These are phyloP conservation scores for Erythrophleum ivorense DNA, from an alignment of 331 rosid species.

Conservation along the genomic window DNA sequence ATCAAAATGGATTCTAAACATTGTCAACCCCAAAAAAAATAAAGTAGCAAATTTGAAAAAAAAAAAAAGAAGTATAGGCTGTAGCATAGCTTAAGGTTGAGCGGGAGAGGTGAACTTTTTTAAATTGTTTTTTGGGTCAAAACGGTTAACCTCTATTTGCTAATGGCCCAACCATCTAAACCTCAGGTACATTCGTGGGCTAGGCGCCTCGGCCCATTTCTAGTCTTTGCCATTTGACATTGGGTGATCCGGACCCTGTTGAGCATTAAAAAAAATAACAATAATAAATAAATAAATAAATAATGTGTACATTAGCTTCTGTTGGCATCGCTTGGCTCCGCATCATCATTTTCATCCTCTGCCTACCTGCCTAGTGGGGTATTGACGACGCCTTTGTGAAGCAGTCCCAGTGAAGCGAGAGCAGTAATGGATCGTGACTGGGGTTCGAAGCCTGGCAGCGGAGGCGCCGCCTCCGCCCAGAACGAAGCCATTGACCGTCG, in stretches of 20 bases:
- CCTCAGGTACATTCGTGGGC: neutral
- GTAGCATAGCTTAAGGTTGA: no score
- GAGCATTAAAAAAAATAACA: neutral
- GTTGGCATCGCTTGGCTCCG: neutral
- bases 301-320: no score
- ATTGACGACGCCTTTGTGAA: neutral
- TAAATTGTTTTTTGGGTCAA: no score
- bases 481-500: conserved; percentile 98
- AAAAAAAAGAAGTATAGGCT: no score
- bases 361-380: neutral
- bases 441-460: conserved; percentile 99
- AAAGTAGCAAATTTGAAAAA: no score
- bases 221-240: no score
- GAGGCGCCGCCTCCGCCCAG: conserved; percentile 97
- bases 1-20: no score
- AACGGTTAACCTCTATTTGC: no score
- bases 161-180: neutral
- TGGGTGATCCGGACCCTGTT: neutral
- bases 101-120: no score
- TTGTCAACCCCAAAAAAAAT: no score
- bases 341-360: no score
- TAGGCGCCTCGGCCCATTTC: neutral
- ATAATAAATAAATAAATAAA: neutral
- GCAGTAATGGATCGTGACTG: conserved; percentile 89
- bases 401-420: neutral